A percentile compares a stretch with the other conserved stretches of the same genome.
Evolutionary conservation across 495 filamentous ascomycete genomes (phyloP).

Genomic region (Penicillium maclennaniae): DNA sequence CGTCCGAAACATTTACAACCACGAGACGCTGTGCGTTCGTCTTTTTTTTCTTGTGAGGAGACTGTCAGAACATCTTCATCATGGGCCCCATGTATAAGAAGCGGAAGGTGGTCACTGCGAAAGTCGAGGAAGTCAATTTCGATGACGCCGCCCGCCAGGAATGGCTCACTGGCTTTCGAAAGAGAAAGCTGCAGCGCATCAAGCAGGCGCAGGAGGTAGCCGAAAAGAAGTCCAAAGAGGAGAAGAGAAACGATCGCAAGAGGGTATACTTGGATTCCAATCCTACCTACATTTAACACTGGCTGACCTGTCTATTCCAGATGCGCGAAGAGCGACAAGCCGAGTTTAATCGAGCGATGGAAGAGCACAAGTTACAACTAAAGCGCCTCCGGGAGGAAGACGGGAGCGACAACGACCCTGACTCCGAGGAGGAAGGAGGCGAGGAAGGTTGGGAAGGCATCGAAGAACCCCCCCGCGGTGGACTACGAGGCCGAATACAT

Average conservation of each 20-base stretch:
- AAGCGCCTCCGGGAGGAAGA: conserved; percentile 53
- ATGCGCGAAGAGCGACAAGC: conserved; percentile 73
- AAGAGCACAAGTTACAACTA: conserved; percentile 61
- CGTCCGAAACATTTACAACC: conserved; percentile 5
- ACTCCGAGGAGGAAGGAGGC: too few relatives aligned
- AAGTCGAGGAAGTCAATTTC: conserved; percentile 77
- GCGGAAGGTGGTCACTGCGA: conserved; percentile 50
- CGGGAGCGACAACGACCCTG: conserved; percentile 35
- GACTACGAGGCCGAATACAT: conserved; percentile 91
- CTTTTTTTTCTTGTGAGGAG: not conserved
- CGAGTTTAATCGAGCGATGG: conserved; percentile 74
- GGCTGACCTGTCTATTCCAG: conserved; percentile 41
- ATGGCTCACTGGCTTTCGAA: conserved; percentile 93
- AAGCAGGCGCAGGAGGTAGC: conserved; percentile 80
- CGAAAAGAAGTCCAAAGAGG: conserved; percentile 64
- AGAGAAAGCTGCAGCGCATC: conserved; percentile 79
- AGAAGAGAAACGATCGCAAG: conserved; percentile 66
- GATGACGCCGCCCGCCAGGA: conserved; percentile 72
- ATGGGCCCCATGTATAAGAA: conserved; percentile 53
- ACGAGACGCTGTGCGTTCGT: not conserved
- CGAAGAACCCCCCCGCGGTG: conserved; percentile 52
- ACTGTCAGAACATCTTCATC: not conserved
- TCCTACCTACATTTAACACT: not conserved
- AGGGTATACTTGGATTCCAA: conserved; percentile 48
- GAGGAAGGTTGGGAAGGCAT: conserved; percentile 59